Evolutionary conservation across 1,284 basidiomycete genomes (phyloP).

Genomic region (Rhodofomes roseus): DNA sequence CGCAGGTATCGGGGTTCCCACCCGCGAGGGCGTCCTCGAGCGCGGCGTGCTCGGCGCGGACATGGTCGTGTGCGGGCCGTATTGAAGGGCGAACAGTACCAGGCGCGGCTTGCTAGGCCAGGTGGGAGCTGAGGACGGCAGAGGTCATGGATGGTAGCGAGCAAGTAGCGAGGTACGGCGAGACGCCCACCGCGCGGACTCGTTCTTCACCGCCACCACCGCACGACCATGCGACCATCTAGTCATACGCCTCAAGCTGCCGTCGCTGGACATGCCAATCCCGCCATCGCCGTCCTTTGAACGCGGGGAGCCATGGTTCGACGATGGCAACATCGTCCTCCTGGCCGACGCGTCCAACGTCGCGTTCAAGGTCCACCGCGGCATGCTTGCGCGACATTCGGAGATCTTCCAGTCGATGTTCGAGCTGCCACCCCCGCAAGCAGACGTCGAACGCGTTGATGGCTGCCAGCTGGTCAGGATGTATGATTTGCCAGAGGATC

Average conservation of each 20-base stretch:
- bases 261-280: background rate
- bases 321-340: conserved; percentile 56
- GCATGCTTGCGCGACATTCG: conserved; percentile 55
- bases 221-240: background rate
- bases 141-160: background rate
- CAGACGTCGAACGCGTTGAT: conserved; percentile 35
- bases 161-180: background rate
- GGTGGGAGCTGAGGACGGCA: background rate
- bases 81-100: background rate
- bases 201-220: conserved; percentile 1
- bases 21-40: conserved; percentile 29
- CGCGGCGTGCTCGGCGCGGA: conserved; percentile 24
- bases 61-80: background rate
- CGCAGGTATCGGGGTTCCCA: conserved; percentile 28
- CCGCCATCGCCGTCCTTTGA: conserved; percentile 9
- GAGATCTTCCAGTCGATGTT: conserved; percentile 60
- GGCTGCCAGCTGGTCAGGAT: conserved; percentile 49
- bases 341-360: conserved; percentile 37
- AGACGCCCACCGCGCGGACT: background rate
- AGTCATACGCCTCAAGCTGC: background rate
- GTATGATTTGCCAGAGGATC: conserved; percentile 50
- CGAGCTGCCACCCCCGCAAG: conserved; percentile 41
- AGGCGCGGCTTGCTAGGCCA: background rate
- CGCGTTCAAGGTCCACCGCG: conserved; percentile 54
- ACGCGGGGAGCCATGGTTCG: conserved; percentile 50